Evolutionary conservation across 441 rosid species (phyloP), one percentile per base, ranked within the genome.

Genomic region (Codiaeum variegatum): DNA sequence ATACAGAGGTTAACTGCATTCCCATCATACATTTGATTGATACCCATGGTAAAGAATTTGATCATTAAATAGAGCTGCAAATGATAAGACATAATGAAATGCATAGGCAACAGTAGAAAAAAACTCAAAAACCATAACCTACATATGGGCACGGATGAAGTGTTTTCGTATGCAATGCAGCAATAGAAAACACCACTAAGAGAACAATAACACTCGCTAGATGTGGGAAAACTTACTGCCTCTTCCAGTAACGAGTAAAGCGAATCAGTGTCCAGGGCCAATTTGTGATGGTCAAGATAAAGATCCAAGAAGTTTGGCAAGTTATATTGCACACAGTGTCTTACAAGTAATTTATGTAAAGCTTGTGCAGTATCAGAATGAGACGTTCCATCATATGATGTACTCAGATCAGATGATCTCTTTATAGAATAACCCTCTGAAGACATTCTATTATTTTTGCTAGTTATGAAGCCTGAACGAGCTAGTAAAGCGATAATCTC

Each of bases 231-330:
- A 91, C 99, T 93, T 94, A 96, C 99, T 32, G 92, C 91, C 81
- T 96, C 90, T 82, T 88, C 93, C 80, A 67, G 86, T 66, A 91
- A 81, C 62, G 84, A 82, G 79, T 52, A 62, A 74, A 88, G 86
- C 0, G 88, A 87, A 79, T 87, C 90, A 60, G 75, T 84, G 76
- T 94, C 87, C 42, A 83, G 76, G 80, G 72, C 92, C 94, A 88
- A 77, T 73, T 87, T 81, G 76, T 88, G 91, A 81, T 84, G 90
- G 78, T 88, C 97, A 83, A 93, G 92, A 86, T 92, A 94, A 78
- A 96, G 87, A 77, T 88, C 97, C 87, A 96, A 82, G 81, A 96
- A 91, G 79, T 91, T 88, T 78, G 98, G 98, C 85, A 93, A 86
- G 79, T 85, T 84, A 80, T 87, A 73, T 62, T 83, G 94, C 63